Evolutionary conservation across 192 early-diverging fungal genomes (phyloP), one percentile per base, ranked within the genome.

Genomic region (Backusella psychrophila): DNA sequence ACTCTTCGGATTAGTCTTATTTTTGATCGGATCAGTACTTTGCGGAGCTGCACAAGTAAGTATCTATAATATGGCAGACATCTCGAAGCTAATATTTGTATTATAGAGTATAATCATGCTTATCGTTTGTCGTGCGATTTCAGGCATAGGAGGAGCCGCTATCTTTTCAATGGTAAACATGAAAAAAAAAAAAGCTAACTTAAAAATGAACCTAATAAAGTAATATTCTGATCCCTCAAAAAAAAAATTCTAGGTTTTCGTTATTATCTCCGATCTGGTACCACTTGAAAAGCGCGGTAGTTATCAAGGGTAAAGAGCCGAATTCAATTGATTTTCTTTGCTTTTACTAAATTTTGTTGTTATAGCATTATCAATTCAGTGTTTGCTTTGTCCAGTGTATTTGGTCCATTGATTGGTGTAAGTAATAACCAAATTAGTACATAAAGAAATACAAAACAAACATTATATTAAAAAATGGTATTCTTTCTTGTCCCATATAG

Each of bases 221-320:
- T 38, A 36, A 36, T 36, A 68, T 68, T 6, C 19, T 68, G 31
- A 26, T 56, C 29, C 31, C 56, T 29, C 14, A 11, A 34, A 59
- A 65, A 65, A 66, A 77, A 66, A 21, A 66, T 46, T 0, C 35
- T 42, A 75, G 72, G 80, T 93, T 12, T 86, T 96, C 42, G 90
- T 97, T 52, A 92, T 97, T 49, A 88, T 97, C 38, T 86, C 94
- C 4, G 97, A 98, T 76, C 87, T 99, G 70, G 91, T 98, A 19
- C 88, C 91, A 31, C 73, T 92, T n/a, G 88, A 92, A 38, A 90
- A 98, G 72, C 85, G 95, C n/a, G 94, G 94, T 39, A 96, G 95
- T 79, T 83, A 80, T 26, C 78, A 80, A 75, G 82, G 82, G 80
- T 81, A 71, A 19, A 69, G 70, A 39, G 11, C 17, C 42, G 33